phyloP scores from a whole-genome alignment of 352 stramenopile genomes.

The Phytophthora crassamura region DNA sequence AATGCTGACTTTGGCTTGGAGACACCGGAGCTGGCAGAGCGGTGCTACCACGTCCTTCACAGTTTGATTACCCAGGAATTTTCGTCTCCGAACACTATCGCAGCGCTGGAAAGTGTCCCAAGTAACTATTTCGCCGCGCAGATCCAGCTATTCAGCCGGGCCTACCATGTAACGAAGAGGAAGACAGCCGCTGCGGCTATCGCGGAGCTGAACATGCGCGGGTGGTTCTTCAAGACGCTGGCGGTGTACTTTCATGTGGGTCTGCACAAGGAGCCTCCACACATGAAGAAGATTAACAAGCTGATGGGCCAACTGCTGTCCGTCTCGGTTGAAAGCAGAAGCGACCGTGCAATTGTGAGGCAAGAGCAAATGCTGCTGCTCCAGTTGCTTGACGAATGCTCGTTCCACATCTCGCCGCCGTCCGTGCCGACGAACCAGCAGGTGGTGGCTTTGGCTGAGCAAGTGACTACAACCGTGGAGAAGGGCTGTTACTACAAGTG shows the following conservation, averaged over 20 bases:
- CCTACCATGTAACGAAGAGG: constrained; percentile 52
- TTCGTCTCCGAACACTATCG: constrained; percentile 56
- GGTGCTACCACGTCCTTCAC: constrained; percentile 75
- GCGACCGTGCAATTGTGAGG: constrained; percentile 36
- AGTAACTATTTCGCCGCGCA: constrained; percentile 77
- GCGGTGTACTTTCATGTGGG: constrained; percentile 81
- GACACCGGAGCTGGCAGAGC: constrained; percentile 64
- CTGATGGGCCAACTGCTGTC: constrained; percentile 67
- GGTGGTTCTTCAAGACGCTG: constrained; percentile 86
- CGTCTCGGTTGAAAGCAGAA: constrained; percentile 15
- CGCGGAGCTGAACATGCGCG: constrained; percentile 77
- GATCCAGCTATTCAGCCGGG: constrained; percentile 61
- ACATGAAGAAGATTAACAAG: constrained; percentile 73
- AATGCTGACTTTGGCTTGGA: constrained; percentile 74
- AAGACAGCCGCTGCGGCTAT: constrained; percentile 46
- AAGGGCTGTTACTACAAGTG: constrained; percentile 78
- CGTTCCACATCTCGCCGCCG: constrained; percentile 66
- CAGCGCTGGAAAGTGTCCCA: constrained; percentile 64
- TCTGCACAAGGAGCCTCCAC: constrained; percentile 71
- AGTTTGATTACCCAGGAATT: constrained; percentile 73
- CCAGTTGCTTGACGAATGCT: constrained; percentile 69
- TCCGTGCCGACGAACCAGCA: constrained; percentile 74
- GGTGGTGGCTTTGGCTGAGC: constrained; percentile 71
- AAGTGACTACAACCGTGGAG: constrained; percentile 61
- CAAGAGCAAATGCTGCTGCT: constrained; percentile 77